Percentiles rank a stretch among this genome's conserved stretches.
Evolutionary conservation across 2,329 filamentous ascomycete species (phyloP).

Genomic region (Dactylonectria macrodidyma): DNA sequence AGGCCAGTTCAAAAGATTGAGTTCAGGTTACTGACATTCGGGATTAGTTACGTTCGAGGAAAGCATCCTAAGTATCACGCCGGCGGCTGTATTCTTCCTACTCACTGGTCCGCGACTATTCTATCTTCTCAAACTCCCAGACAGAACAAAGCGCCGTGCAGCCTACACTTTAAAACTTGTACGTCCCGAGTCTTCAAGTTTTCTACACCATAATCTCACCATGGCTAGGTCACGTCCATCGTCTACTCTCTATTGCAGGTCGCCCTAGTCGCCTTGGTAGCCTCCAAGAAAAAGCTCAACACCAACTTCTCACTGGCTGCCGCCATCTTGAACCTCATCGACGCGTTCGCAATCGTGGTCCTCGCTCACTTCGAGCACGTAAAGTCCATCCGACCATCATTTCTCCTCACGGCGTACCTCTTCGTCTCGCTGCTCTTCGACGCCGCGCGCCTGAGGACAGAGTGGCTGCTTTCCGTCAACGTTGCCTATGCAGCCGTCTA

Average conservation of each 20-base stretch:
- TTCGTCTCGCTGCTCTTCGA: slow-evolving; percentile 52
- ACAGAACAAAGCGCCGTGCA: slow-evolving; percentile 43
- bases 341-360: slow-evolving; percentile 47
- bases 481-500: slow-evolving; percentile 44
- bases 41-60: slow-evolving; percentile 49
- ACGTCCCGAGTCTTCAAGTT: not conserved
- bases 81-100: slow-evolving; percentile 46
- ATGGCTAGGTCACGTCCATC: slow-evolving; percentile 40
- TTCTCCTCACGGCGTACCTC: slow-evolving; percentile 49
- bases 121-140: slow-evolving; percentile 44
- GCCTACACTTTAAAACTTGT: slow-evolving; percentile 50
- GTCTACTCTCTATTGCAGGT: slow-evolving; percentile 46
- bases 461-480: slow-evolving; percentile 51
- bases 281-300: slow-evolving; percentile 44
- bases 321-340: slow-evolving; percentile 47
- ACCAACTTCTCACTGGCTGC: slow-evolving; percentile 49
- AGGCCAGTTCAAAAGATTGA: too few species aligned
- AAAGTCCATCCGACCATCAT: slow-evolving; percentile 52
- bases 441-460: slow-evolving; percentile 50
- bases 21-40: slow-evolving; percentile 26
- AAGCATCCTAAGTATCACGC: slow-evolving; percentile 45
- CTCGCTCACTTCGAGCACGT: slow-evolving; percentile 51
- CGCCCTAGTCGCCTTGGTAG: slow-evolving; percentile 45
- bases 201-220: slow-evolving; percentile 2
- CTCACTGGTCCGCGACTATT: slow-evolving; percentile 40